These are phyloP conservation scores for maize (Zea mays) DNA, from an alignment of 176 grass and related monocot genomes.

Conservation along the genomic window DNA sequence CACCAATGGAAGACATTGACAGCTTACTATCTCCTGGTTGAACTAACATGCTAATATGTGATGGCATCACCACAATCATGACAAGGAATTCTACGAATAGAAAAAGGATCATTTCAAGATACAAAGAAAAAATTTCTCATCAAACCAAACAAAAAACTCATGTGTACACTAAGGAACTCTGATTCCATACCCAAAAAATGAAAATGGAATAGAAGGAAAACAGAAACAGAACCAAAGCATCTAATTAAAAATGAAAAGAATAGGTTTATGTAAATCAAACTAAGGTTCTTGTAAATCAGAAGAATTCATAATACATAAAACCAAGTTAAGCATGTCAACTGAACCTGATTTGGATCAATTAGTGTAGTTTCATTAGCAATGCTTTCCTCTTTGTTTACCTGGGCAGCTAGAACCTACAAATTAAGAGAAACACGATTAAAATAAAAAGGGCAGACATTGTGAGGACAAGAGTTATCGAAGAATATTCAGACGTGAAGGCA, in stretches of 20 bases:
- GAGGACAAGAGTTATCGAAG: constrained; percentile 1
- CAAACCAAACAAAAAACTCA: too few relatives aligned
- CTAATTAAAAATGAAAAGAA: constrained; percentile 9
- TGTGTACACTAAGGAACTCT: not conserved
- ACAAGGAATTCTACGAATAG: not conserved
- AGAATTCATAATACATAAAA: constrained; percentile 15
- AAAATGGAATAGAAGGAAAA: not conserved
- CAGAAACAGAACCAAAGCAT: constrained; percentile 7
- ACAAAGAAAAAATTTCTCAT: not conserved
- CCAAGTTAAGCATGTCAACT: constrained; percentile 1
- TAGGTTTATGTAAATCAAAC: not conserved
- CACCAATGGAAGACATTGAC: not conserved
- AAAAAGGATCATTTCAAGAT: constrained; percentile 1
- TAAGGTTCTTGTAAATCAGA: constrained; percentile 2
- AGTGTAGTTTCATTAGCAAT: constrained; percentile 42
- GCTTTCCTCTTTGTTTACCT: constrained; percentile 59
- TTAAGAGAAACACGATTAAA: constrained; percentile 31
- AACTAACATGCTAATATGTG: not conserved
- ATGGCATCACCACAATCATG: not conserved
- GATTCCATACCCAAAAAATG: not conserved
- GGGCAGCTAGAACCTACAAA: constrained; percentile 48
- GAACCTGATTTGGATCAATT: constrained; percentile 76
- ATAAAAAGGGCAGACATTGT: not conserved
- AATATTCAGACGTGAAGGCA: not conserved
- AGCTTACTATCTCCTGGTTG: not conserved